Evolutionary conservation across 2,329 filamentous ascomycete genomes (phyloP), one percentile per base, ranked within the genome.

Genomic region (Scedosporium aurantiacum): DNA sequence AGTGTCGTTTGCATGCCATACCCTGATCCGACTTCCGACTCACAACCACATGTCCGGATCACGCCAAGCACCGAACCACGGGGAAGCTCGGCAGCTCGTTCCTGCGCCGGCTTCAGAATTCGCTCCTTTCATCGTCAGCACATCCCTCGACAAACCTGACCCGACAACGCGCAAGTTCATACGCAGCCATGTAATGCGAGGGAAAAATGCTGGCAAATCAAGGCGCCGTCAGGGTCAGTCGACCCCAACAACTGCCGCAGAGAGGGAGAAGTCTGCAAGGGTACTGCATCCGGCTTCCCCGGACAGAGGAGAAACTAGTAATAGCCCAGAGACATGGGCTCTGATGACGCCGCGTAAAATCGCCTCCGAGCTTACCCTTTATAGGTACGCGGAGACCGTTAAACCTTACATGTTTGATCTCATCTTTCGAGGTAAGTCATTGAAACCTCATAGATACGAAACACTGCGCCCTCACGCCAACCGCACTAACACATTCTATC

Each of bases 171-270:
- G 67, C 57, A 66, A 64, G 57, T 56, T 65, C 16, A 70, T 70
- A 45, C 67, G 68, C 47, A 68, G 68, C 62, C 66, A 70, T 67
- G 67, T 68, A 8, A 70, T 70, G 68, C 66, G 67, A 14, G 68
- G 66, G 2, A 69, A 68, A 57, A 70, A 70, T 32, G 65, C 62
- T 14, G 64, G 67, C 60, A 62, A 62, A 57, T 47, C 43, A 47
- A 47, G 18, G 43, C 43, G 43, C 43, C 16, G 43, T 3, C 43
- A 21, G 16, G 18, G 43, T 12, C 32, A 37, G 32, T 25, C 28
- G 25, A 18, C 10, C 12, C 14, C 32, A 2, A 32, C 56, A n/a
- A 23, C 23, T 1, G 54, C 54, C 10, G 28, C 10, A 18, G 54
- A 57, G 27, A 16, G 56, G 14, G 28, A 56, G 45, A 59, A 56